Evolutionary conservation across 169 alveolate species (phyloP).

Genomic region (Cyclospora cayetanensis): DNA sequence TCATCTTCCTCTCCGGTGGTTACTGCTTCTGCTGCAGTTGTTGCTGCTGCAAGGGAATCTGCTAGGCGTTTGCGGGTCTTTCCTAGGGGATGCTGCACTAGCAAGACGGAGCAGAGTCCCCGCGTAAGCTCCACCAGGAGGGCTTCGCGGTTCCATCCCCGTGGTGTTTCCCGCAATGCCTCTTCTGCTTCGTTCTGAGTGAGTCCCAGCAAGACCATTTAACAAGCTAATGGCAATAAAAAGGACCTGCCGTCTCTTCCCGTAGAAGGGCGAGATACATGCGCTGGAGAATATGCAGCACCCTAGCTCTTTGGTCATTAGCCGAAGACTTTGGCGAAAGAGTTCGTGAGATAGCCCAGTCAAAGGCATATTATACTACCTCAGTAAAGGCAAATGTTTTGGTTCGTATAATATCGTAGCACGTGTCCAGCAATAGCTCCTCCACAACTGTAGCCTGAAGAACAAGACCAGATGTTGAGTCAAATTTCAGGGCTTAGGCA

Average conservation of each 20-base stretch:
- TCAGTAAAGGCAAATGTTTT: slow-evolving; percentile 46
- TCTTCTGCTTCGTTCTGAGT: slow-evolving; percentile 27
- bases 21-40: slow-evolving; percentile 1
- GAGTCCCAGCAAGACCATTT: no score
- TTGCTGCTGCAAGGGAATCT: slow-evolving; percentile 31
- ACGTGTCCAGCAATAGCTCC: slow-evolving; percentile 45
- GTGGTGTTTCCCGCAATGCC: slow-evolving; percentile 14
- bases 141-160: slow-evolving; percentile 11
- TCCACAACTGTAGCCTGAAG: slow-evolving; percentile 31
- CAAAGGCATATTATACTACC: slow-evolving; percentile 24
- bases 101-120: neutral
- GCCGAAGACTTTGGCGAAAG: no score
- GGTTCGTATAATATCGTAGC: slow-evolving; percentile 34
- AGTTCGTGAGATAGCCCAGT: no score
- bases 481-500: no score
- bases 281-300: no score
- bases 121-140: neutral
- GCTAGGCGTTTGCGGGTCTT: slow-evolving; percentile 44
- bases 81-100: slow-evolving; percentile 50
- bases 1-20: slow-evolving; percentile 45
- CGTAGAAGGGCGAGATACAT: no score
- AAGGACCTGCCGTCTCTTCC: no score
- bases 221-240: no score
- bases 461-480: no score
- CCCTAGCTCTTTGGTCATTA: no score